phyloP scores from a whole-genome alignment of 148 eudicot species.

The Silene uniflora region DNA sequence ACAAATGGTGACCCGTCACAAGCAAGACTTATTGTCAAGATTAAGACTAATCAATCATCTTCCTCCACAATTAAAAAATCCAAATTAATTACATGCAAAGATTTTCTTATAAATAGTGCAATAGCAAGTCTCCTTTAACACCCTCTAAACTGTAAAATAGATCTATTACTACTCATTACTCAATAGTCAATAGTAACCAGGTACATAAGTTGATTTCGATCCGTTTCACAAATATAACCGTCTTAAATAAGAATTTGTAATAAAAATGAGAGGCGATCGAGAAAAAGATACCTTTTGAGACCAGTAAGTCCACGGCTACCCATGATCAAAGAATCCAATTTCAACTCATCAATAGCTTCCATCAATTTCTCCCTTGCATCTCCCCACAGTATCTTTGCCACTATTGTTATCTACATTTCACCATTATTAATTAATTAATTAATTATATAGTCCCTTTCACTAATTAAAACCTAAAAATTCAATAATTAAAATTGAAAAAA shows the following conservation, averaged over 20 bases:
- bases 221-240: background rate
- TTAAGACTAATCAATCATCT: no score
- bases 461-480: background rate
- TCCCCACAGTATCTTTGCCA: constrained; percentile 76
- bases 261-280: background rate
- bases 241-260: background rate
- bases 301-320: constrained; percentile 79
- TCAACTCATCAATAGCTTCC: constrained; percentile 63
- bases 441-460: background rate
- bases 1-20: no score
- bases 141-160: no score
- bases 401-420: constrained; percentile 25
- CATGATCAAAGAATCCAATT: constrained; percentile 71
- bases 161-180: no score
- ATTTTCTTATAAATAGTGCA: no score
- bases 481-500: background rate
- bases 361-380: constrained; percentile 82
- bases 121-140: no score
- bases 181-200: no score
- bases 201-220: no score
- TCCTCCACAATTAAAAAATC: no score
- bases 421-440: background rate
- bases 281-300: constrained; percentile 43
- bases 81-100: no score
- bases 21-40: no score